Conservation (phyloP, 106 monocot species). For the Posidonia australis region DNA sequence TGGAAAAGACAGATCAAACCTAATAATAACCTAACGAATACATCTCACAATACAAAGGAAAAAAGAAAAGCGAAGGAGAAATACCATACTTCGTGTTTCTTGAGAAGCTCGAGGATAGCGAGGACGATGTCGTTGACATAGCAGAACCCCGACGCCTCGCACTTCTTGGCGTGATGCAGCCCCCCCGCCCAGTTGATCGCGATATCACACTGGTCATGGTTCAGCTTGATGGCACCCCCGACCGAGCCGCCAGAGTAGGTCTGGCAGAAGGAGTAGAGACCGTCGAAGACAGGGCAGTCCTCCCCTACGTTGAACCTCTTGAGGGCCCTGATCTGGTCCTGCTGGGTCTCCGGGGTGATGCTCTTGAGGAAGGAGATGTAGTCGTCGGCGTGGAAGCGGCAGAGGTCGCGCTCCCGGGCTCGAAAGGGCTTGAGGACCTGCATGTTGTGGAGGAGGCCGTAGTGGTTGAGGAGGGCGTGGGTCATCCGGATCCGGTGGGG, state of each 20-base stretch:
- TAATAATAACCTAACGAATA: background rate
- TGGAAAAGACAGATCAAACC: background rate
- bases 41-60: background rate
- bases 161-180: slow-evolving; percentile 20
- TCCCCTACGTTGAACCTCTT: slow-evolving; percentile 18
- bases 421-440: slow-evolving; percentile 22
- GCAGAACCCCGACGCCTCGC: slow-evolving; percentile 26
- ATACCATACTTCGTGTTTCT: slow-evolving; percentile 11
- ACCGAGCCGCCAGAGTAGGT: slow-evolving; percentile 17
- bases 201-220: slow-evolving; percentile 18
- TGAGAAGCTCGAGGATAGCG: slow-evolving; percentile 22
- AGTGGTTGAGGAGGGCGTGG: slow-evolving; percentile 17
- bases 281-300: slow-evolving; percentile 25
- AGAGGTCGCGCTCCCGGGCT: slow-evolving; percentile 19
- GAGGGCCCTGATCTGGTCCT: slow-evolving; percentile 13
- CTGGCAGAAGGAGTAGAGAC: slow-evolving; percentile 20
- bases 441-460: slow-evolving; percentile 20
- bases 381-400: slow-evolving; percentile 24
- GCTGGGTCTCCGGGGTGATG: slow-evolving; percentile 26
- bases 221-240: slow-evolving; percentile 20
- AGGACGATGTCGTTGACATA: slow-evolving; percentile 28
- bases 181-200: slow-evolving; percentile 26
- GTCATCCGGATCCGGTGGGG: slow-evolving; percentile 30
- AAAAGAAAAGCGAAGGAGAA: background rate
- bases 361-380: slow-evolving; percentile 18